phyloP scores from a whole-genome alignment of 176 grass and related monocot genomes.

The Saccharum spontaneum region DNA sequence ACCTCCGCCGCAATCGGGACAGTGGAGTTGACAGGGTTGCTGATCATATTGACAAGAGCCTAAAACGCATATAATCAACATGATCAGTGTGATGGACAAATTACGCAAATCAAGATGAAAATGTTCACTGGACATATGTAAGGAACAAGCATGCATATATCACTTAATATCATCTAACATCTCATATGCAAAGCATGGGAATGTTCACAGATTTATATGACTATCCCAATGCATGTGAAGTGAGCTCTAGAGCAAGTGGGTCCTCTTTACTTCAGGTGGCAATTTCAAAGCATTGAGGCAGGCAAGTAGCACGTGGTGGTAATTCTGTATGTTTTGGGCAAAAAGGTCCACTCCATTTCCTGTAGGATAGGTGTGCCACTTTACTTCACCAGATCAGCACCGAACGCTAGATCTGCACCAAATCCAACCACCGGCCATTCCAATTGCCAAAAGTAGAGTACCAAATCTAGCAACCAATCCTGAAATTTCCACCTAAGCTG shows the following conservation, averaged over 20 bases:
- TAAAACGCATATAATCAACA: slow-evolving; percentile 30
- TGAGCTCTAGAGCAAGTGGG: background rate
- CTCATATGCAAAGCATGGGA: background rate
- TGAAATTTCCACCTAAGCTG: background rate
- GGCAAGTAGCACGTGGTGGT: background rate
- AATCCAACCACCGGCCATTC: background rate
- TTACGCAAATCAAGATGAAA: background rate
- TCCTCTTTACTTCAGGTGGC: background rate
- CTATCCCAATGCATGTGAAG: background rate
- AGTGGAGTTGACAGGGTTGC: slow-evolving; percentile 97
- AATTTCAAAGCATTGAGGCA: background rate
- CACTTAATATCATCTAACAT: background rate
- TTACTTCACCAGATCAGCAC: background rate
- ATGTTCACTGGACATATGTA: background rate
- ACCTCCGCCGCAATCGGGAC: slow-evolving; percentile 83
- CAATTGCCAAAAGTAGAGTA: background rate
- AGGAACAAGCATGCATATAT: background rate
- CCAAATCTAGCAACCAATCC: background rate
- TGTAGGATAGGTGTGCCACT: background rate
- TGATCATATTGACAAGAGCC: slow-evolving; percentile 93
- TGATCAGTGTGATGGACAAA: background rate
- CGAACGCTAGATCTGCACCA: background rate
- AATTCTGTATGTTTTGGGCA: background rate
- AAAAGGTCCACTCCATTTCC: background rate
- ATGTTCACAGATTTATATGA: background rate